These are phyloP conservation scores for Colletotrichum cereale DNA, from an alignment of 2,329 filamentous ascomycete species.

Conservation along the genomic window DNA sequence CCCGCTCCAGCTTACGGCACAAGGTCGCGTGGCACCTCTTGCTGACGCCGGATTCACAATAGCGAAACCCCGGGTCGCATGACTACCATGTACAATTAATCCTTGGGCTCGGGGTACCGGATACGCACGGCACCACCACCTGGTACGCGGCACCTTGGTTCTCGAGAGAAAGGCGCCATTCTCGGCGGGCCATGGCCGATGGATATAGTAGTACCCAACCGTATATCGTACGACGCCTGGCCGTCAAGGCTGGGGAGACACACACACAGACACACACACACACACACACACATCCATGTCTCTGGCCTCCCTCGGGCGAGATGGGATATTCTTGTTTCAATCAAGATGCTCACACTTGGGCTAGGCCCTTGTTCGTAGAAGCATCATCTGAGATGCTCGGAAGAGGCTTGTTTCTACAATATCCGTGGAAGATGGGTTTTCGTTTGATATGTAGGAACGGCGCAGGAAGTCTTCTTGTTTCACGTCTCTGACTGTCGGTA, in stretches of 20 bases:
- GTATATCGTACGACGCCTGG: slow-evolving; percentile 25
- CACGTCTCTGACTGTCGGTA: background rate
- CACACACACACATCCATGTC: background rate
- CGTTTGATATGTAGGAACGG: background rate
- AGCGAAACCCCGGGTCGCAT: slow-evolving; percentile 2
- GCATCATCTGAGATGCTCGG: background rate
- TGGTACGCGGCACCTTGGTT: background rate
- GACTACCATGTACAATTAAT: background rate
- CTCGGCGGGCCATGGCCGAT: slow-evolving; percentile 24
- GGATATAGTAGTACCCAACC: too few species aligned
- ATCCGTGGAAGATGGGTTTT: slow-evolving; percentile 7
- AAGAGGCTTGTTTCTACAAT: slow-evolving; percentile 21
- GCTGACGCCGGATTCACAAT: slow-evolving; percentile 12
- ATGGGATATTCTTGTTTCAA: slow-evolving; percentile 10
- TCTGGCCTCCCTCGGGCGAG: slow-evolving; percentile 1
- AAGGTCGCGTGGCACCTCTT: slow-evolving; percentile 19
- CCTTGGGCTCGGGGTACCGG: slow-evolving; percentile 12
- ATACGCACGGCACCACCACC: slow-evolving; percentile 1
- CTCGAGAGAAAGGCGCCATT: slow-evolving; percentile 1
- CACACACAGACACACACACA: too few species aligned
- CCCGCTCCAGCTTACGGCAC: background rate
- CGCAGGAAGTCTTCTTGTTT: background rate
- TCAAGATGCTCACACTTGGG: slow-evolving; percentile 16
- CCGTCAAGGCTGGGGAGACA: background rate
- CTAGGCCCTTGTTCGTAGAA: background rate